phyloP scores from a whole-genome alignment of 2,329 filamentous ascomycete genomes.

The Purpureocillium takamizusanense region DNA sequence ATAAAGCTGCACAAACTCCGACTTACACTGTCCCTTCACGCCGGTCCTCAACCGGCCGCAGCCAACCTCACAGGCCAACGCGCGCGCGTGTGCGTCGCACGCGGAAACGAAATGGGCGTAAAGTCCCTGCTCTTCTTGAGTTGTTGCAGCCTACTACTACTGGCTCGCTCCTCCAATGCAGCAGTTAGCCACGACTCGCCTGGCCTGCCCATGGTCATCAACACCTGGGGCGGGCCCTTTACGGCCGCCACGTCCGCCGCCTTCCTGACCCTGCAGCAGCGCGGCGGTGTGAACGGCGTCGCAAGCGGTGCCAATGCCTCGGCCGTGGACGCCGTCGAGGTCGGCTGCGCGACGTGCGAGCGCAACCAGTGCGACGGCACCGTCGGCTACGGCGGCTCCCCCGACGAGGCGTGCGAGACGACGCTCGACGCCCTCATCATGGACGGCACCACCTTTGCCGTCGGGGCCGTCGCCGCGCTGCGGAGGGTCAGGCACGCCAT shows the following conservation, averaged over 20 bases:
- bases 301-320: no score
- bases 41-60: no score
- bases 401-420: constrained; percentile 47
- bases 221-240: constrained; percentile 46
- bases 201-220: constrained; percentile 39
- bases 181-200: constrained; percentile 11
- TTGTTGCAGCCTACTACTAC: no score
- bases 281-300: no score
- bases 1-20: no score
- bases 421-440: constrained; percentile 52
- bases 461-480: constrained; percentile 42
- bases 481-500: constrained; percentile 39
- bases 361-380: constrained; percentile 42
- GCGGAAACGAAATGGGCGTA: no score
- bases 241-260: constrained; percentile 42
- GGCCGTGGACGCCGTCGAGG: constrained; percentile 41
- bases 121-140: no score
- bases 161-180: no score
- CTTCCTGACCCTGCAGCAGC: constrained; percentile 24
- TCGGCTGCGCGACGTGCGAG: constrained; percentile 44
- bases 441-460: constrained; percentile 44
- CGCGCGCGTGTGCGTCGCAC: no score
- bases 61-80: no score
- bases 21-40: no score
- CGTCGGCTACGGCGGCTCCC: constrained; percentile 46